Conservation (phyloP, 2,329 filamentous ascomycete species). For the Colletotrichum gloeosporioides region DNA sequence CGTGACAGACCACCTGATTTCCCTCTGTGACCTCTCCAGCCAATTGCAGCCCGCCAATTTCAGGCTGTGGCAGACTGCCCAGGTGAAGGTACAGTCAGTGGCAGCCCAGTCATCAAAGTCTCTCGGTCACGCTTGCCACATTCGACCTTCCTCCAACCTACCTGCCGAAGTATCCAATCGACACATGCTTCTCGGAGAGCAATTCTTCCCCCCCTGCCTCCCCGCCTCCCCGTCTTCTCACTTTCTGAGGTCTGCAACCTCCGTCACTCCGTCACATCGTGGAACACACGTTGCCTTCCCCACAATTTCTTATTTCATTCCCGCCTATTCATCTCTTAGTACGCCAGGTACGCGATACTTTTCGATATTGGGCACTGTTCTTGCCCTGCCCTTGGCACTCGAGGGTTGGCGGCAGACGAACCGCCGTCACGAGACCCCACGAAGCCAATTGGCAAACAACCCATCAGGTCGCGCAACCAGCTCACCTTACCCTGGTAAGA, state of each 20-base stretch:
- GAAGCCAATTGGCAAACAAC: background rate
- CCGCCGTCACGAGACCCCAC: background rate
- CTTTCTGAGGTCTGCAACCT: constrained; percentile 1
- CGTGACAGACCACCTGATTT: constrained; percentile 14
- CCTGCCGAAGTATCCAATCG: constrained; percentile 8
- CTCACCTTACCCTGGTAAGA: constrained; percentile 18
- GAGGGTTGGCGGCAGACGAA: background rate
- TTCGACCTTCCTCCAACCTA: background rate
- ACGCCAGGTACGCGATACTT: constrained; percentile 4
- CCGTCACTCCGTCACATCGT: constrained; percentile 16
- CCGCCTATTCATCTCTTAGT: constrained; percentile 1
- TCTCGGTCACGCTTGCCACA: constrained; percentile 8
- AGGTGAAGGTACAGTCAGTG: background rate
- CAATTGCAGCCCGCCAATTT: background rate
- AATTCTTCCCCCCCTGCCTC: background rate
- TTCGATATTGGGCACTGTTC: constrained; percentile 1
- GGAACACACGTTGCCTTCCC: constrained; percentile 11
- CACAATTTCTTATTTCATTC: constrained; percentile 16
- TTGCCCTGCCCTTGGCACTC: constrained; percentile 5
- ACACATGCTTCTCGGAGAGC: background rate
- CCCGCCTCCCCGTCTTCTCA: background rate
- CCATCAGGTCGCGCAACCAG: background rate
- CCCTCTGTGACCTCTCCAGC: background rate
- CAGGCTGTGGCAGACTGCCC: background rate
- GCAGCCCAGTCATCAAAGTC: background rate